A percentile compares a stretch with the other conserved stretches of the same genome.
Conservation (phyloP, 2,329 filamentous ascomycete species). For the Amauroascus verrucosus region DNA sequence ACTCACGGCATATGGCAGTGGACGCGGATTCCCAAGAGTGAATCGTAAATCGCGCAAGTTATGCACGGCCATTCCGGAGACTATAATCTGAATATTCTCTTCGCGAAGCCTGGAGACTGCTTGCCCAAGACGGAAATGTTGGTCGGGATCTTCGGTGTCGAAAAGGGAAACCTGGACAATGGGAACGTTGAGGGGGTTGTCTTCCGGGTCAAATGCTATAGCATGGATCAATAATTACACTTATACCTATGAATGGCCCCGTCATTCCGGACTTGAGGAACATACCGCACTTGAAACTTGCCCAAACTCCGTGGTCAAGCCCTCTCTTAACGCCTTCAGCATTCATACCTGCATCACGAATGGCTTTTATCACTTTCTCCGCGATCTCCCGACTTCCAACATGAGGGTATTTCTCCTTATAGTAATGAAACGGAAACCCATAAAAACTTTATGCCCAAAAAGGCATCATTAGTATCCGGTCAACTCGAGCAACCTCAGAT, state of each 20-base stretch:
- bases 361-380: conserved; percentile 45
- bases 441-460: conserved; percentile 45
- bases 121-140: conserved; percentile 58
- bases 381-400: conserved; percentile 52
- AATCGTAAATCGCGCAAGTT: conserved; percentile 51
- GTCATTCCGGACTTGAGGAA: conserved; percentile 9
- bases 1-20: conserved; percentile 48
- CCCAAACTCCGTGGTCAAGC: conserved; percentile 67
- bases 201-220: conserved; percentile 49
- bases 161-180: conserved; percentile 65
- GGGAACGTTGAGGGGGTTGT: conserved; percentile 55
- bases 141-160: conserved; percentile 51
- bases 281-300: conserved; percentile 49
- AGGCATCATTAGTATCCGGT: background rate
- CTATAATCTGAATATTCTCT: conserved; percentile 57
- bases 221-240: background rate
- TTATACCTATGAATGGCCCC: no score
- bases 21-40: conserved; percentile 36
- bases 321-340: conserved; percentile 52
- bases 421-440: conserved; percentile 60
- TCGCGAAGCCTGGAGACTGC: conserved; percentile 57
- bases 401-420: conserved; percentile 56
- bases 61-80: conserved; percentile 65
- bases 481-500: background rate
- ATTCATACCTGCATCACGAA: conserved; percentile 49